Percentiles rank a stretch among this genome's conserved stretches.
These are phyloP conservation scores for Aspergillus candidus DNA, from an alignment of 2,329 filamentous ascomycete species.

Conservation along the genomic window DNA sequence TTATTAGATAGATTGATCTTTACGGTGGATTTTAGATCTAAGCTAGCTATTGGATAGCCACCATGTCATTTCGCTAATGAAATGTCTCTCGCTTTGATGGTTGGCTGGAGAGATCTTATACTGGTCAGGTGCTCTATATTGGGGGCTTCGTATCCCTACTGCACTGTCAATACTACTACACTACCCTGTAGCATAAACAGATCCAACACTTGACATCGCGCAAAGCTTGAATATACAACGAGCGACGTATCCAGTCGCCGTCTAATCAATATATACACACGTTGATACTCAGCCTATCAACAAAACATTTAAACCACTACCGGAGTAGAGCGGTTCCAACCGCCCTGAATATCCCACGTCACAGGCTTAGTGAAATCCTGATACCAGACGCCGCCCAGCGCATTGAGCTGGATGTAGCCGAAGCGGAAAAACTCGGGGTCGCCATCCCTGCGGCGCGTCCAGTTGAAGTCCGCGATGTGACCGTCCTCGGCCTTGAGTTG, in stretches of 20 bases:
- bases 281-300: no score
- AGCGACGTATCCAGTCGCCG: no score
- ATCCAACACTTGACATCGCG: no score
- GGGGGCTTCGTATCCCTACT: conserved; percentile 1
- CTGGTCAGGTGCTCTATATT: not conserved
- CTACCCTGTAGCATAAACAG: no score
- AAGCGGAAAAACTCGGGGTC: conserved; percentile 41
- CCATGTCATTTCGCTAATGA: no score
- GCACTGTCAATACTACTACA: not conserved
- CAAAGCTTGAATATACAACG: no score
- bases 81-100: no score
- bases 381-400: conserved; percentile 34
- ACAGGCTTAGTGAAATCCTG: conserved; percentile 35
- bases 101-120: no score
- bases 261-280: no score
- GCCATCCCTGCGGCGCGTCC: conserved; percentile 26
- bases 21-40: no score
- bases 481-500: conserved; percentile 42
- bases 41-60: no score
- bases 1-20: no score
- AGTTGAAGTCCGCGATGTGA: conserved; percentile 24
- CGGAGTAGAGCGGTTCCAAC: conserved; percentile 9
- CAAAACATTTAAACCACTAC: not conserved
- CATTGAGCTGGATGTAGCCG: conserved; percentile 33
- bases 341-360: conserved; percentile 27